A percentile compares a stretch with the other conserved stretches of the same genome.
Conservation (phyloP, 2,329 filamentous ascomycete genomes). For the Colletotrichum sp. region DNA sequence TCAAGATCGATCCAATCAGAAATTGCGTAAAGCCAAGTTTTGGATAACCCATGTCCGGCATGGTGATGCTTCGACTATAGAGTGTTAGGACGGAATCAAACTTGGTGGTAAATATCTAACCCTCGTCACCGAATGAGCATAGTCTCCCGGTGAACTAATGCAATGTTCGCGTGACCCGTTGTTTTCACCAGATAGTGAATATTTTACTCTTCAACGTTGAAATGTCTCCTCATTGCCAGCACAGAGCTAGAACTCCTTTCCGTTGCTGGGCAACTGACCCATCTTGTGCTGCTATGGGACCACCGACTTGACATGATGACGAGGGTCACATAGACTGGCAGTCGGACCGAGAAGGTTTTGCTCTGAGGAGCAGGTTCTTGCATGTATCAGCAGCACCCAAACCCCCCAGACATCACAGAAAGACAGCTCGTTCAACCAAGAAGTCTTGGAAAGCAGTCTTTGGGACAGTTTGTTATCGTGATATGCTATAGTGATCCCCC, state of each 20-base stretch:
- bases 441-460: neutral
- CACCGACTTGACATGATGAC: neutral
- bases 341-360: neutral
- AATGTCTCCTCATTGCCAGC: neutral
- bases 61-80: neutral
- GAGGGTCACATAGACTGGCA: neutral
- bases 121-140: neutral
- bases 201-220: neutral
- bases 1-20: neutral
- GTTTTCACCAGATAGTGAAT: rapidly evolving
- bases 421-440: neutral
- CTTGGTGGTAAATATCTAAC: rapidly evolving
- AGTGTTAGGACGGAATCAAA: neutral
- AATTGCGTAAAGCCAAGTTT: neutral
- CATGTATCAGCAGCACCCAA: rapidly evolving
- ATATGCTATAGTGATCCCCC: rapidly evolving
- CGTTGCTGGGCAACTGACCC: neutral
- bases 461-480: rapidly evolving
- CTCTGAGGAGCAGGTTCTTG: neutral
- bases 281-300: neutral
- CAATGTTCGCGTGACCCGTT: neutral
- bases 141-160: neutral
- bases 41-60: neutral
- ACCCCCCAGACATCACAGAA: neutral
- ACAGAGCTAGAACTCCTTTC: neutral